Percentiles rank a stretch among this genome's conserved stretches.
phyloP scores from a whole-genome alignment of 2,329 filamentous ascomycete genomes.

The Paecilomyces niveus region DNA sequence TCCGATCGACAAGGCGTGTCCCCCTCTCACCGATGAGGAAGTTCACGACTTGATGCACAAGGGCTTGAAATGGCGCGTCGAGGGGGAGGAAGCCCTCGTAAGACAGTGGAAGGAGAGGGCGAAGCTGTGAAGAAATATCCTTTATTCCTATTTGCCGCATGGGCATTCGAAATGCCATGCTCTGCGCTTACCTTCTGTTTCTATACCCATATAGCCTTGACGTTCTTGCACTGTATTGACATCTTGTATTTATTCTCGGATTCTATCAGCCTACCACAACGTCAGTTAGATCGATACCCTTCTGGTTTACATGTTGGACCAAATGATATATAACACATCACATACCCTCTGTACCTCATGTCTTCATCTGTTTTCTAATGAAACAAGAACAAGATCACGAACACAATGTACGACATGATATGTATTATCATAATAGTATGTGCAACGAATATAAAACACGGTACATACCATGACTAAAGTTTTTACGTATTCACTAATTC shows the following conservation, averaged over 20 bases:
- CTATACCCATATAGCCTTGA: background rate
- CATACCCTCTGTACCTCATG: no score
- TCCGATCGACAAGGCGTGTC: conserved; percentile 23
- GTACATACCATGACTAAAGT: no score
- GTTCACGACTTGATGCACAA: conserved; percentile 21
- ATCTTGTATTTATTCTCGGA: background rate
- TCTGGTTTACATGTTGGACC: background rate
- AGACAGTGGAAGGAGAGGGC: conserved; percentile 24
- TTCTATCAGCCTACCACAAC: no score
- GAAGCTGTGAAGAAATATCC: conserved; percentile 17
- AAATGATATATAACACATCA: no score
- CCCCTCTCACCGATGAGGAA: conserved; percentile 29
- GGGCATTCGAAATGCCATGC: background rate
- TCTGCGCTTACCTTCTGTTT: background rate
- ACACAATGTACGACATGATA: no score
- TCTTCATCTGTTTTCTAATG: no score
- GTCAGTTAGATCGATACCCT: no score
- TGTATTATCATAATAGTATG: no score
- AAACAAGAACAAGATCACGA: no score
- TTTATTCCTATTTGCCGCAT: background rate
- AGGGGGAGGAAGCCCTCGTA: conserved; percentile 27
- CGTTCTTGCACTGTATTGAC: background rate
- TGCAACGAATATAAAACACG: no score
- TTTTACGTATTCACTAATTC: no score
- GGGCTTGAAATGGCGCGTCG: conserved; percentile 23